These are phyloP conservation scores for Daedaleopsis nitida DNA, from an alignment of 768 basidiomycete genomes.

Conservation along the genomic window DNA sequence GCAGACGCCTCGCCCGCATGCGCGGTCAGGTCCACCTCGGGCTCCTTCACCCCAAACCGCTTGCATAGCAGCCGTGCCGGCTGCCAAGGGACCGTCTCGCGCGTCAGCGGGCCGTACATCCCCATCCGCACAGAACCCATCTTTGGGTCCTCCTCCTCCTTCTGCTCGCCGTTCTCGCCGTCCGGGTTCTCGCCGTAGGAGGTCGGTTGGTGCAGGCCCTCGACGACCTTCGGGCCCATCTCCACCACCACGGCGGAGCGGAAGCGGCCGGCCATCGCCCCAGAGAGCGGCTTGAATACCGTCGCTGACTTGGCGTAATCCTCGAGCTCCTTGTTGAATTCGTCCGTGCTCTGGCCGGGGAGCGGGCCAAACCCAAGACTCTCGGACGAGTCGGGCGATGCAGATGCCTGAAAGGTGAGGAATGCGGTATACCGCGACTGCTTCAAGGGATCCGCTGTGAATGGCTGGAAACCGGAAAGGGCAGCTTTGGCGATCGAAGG, in stretches of 20 bases:
- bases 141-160: slow-evolving; percentile 71
- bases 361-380: slow-evolving; percentile 50
- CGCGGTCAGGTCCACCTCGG: slow-evolving; percentile 56
- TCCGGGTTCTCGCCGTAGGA: not conserved
- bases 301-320: slow-evolving; percentile 88
- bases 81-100: slow-evolving; percentile 73
- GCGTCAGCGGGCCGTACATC: slow-evolving; percentile 89
- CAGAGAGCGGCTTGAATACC: slow-evolving; percentile 89
- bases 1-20: slow-evolving; percentile 16
- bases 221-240: slow-evolving; percentile 56
- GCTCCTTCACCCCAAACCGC: slow-evolving; percentile 90
- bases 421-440: slow-evolving; percentile 87
- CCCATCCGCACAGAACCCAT: slow-evolving; percentile 81
- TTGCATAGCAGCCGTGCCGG: slow-evolving; percentile 89
- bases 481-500: slow-evolving; percentile 86
- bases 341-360: slow-evolving; percentile 61
- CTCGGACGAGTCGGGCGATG: slow-evolving; percentile 54
- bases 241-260: slow-evolving; percentile 80
- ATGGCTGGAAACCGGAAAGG: slow-evolving; percentile 87
- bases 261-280: slow-evolving; percentile 95
- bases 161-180: slow-evolving; percentile 41
- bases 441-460: slow-evolving; percentile 71
- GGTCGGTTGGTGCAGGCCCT: slow-evolving; percentile 67
- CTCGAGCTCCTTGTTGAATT: slow-evolving; percentile 78
- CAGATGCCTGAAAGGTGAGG: slow-evolving; percentile 67